Percentiles rank a stretch among this genome's conserved stretches.
Evolutionary conservation across 805 yeast species (phyloP).

Genomic region (Zygoascus flipseniorum): DNA sequence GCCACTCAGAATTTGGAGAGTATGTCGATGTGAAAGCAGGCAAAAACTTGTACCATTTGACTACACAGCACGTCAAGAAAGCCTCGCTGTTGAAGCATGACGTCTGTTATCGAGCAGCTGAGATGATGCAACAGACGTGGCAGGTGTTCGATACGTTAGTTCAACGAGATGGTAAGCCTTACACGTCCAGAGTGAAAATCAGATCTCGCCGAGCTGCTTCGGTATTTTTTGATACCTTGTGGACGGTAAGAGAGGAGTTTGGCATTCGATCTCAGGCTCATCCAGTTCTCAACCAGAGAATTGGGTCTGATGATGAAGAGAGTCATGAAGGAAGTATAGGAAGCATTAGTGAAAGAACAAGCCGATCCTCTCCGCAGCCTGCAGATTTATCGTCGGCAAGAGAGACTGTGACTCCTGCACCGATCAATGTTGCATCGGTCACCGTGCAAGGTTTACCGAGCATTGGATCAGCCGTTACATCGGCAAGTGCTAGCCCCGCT

Average conservation of each 20-base stretch:
- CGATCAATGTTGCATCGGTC: neutral
- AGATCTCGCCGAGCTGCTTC: slow-evolving; percentile 87
- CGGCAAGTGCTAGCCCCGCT: neutral
- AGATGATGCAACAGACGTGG: slow-evolving; percentile 94
- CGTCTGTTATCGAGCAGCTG: slow-evolving; percentile 85
- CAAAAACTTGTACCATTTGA: slow-evolving; percentile 38
- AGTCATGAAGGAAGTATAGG: neutral
- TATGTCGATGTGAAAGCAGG: slow-evolving; percentile 67
- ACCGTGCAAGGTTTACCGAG: neutral
- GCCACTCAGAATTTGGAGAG: slow-evolving; percentile 63
- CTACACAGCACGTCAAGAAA: slow-evolving; percentile 45
- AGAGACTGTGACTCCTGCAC: neutral
- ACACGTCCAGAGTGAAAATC: slow-evolving; percentile 32
- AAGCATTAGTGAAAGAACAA: neutral
- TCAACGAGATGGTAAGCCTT: slow-evolving; percentile 33
- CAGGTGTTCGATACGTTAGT: slow-evolving; percentile 64
- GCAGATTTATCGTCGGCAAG: neutral
- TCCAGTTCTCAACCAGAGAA: slow-evolving; percentile 22
- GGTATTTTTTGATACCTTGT: slow-evolving; percentile 83
- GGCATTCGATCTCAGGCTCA: slow-evolving; percentile 40
- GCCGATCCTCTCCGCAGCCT: neutral
- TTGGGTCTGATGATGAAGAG: slow-evolving; percentile 6
- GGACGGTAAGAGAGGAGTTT: slow-evolving; percentile 75
- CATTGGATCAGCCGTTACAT: neutral
- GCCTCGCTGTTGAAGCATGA: slow-evolving; percentile 89